Evolutionary conservation across 2,329 filamentous ascomycete genomes (phyloP).

Genomic region (Penicillium sp.): DNA sequence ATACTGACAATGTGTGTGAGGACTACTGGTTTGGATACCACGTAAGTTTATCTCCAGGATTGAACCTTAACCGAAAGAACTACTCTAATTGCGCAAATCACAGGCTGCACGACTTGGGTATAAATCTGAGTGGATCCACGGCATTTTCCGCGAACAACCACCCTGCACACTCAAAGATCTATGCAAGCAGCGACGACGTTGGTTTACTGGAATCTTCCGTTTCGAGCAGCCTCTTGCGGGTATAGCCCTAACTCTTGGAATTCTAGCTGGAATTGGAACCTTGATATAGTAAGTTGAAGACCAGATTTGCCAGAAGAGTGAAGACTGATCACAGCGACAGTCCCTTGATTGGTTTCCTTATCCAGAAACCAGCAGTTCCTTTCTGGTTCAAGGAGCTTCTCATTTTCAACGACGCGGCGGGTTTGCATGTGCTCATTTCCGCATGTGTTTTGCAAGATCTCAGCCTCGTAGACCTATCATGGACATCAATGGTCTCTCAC

Average conservation of each 20-base stretch:
- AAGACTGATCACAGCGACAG: neutral
- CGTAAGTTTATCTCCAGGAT: neutral
- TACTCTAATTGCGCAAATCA: neutral
- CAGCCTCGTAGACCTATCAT: neutral
- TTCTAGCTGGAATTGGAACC: neutral
- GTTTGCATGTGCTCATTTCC: neutral
- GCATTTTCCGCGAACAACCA: slow-evolving; percentile 10
- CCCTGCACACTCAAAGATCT: slow-evolving; percentile 8
- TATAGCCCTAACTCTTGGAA: neutral
- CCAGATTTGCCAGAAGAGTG: neutral
- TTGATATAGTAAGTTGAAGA: neutral
- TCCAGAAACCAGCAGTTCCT: neutral
- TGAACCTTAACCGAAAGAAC: neutral
- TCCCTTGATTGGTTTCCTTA: neutral
- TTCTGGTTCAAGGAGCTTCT: neutral
- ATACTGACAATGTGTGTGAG: slow-evolving; percentile 11
- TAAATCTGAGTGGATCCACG: slow-evolving; percentile 15
- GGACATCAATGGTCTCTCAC: neutral
- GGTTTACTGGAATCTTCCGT: slow-evolving; percentile 10
- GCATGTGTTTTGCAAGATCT: slow-evolving; percentile 3
- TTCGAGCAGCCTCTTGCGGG: neutral
- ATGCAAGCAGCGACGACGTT: slow-evolving; percentile 9
- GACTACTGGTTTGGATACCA: slow-evolving; percentile 15
- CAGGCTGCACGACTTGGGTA: slow-evolving; percentile 10
- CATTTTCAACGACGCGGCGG: neutral